phyloP scores from a whole-genome alignment of 768 basidiomycete genomes.

The Tulasnella sp. region DNA sequence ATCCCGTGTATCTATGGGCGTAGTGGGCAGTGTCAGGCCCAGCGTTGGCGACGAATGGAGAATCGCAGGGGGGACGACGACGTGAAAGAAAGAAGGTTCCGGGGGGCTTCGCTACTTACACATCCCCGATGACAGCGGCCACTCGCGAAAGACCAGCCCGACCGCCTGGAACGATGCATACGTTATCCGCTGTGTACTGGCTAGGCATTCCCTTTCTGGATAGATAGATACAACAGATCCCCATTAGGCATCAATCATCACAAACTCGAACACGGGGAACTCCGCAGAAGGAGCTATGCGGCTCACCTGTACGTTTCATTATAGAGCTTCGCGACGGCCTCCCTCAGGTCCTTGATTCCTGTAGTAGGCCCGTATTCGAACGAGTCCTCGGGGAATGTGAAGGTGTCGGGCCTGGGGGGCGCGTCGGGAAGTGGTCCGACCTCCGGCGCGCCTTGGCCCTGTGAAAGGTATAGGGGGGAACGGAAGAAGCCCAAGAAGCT shows the following conservation, averaged over 20 bases:
- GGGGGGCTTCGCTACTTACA: conserved; percentile 57
- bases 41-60: background rate
- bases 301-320: conserved; percentile 74
- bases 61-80: background rate
- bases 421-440: conserved; percentile 76
- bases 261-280: conserved; percentile 12
- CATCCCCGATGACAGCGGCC: conserved; percentile 89
- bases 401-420: conserved; percentile 56
- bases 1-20: conserved; percentile 55
- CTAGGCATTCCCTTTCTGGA: conserved; percentile 64
- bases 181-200: conserved; percentile 88
- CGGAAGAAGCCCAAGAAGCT: conserved; percentile 9
- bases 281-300: background rate
- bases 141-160: conserved; percentile 87
- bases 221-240: background rate
- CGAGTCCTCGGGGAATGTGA: conserved; percentile 63
- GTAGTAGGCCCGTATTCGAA: conserved; percentile 93
- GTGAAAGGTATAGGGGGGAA: background rate
- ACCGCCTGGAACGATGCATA: conserved; percentile 92
- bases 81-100: conserved; percentile 31
- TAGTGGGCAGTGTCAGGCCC: background rate
- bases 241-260: conserved; percentile 16
- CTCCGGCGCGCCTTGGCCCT: conserved; percentile 82
- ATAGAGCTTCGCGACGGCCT: conserved; percentile 89
- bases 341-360: conserved; percentile 79